phyloP scores from a whole-genome alignment of 257 asterid species.

The Haberlea rhodopensis region DNA sequence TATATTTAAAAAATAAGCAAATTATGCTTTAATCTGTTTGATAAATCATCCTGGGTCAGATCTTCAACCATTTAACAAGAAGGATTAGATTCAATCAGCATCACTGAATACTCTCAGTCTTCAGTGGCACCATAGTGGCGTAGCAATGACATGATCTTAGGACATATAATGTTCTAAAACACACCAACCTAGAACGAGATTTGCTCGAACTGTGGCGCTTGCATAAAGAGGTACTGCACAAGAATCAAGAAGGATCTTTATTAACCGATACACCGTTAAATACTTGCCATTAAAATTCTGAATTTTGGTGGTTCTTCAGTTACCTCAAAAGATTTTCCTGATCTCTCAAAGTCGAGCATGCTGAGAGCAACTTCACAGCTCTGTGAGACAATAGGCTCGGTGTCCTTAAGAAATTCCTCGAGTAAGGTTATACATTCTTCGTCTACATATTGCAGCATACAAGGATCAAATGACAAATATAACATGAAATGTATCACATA shows the following conservation, averaged over 20 bases:
- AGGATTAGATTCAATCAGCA: too few species aligned
- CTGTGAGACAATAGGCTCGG: slow-evolving; percentile 85
- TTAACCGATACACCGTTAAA: neutral
- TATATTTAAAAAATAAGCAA: too few species aligned
- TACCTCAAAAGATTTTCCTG: slow-evolving; percentile 93
- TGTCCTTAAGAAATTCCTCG: slow-evolving; percentile 70
- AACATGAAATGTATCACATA: neutral
- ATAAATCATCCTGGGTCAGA: neutral
- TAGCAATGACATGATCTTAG: neutral
- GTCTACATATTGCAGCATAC: slow-evolving; percentile 32
- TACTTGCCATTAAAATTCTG: neutral
- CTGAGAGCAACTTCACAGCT: slow-evolving; percentile 99
- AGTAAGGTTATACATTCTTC: slow-evolving; percentile 58
- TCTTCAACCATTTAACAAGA: neutral
- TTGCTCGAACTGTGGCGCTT: slow-evolving; percentile 50
- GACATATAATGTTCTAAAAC: neutral
- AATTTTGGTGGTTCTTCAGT: neutral
- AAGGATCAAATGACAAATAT: neutral
- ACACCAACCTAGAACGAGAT: slow-evolving; percentile 21
- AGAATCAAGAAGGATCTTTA: slow-evolving; percentile 19
- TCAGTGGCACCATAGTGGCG: neutral
- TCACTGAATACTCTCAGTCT: neutral
- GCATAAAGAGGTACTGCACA: slow-evolving; percentile 64
- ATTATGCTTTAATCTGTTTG: neutral
- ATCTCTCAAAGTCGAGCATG: slow-evolving; percentile 79